phyloP scores from a whole-genome alignment of 1,139 yeast species.

The Wickerhamomyces sp. region DNA sequence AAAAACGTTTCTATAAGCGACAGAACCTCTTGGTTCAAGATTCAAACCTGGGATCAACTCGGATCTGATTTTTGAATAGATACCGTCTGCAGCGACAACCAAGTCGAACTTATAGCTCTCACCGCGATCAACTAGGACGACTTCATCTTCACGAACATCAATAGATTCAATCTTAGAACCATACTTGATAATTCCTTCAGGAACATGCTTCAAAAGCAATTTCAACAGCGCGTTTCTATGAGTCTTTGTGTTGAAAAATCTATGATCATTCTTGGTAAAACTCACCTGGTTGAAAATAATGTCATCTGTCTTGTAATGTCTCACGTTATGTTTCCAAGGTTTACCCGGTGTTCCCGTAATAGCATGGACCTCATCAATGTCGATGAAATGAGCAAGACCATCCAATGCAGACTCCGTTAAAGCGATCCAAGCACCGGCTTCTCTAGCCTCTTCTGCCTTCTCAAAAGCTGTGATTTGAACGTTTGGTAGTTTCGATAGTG shows the following conservation, averaged over 20 bases:
- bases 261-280: background rate
- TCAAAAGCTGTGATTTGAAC: background rate
- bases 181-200: constrained; percentile 1
- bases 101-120: constrained; percentile 1
- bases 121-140: background rate
- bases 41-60: constrained; percentile 7
- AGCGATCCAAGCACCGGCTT: constrained; percentile 1
- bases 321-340: background rate
- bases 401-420: background rate
- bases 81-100: constrained; percentile 10
- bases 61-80: constrained; percentile 11
- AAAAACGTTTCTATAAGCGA: constrained; percentile 5
- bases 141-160: background rate
- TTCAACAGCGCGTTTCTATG: constrained; percentile 1
- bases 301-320: constrained; percentile 1
- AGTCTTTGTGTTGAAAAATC: background rate
- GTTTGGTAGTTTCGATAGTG: background rate
- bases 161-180: background rate
- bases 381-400: background rate
- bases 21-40: constrained; percentile 9
- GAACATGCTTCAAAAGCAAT: background rate
- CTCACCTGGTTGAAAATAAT: background rate
- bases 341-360: background rate
- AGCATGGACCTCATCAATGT: background rate
- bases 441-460: background rate